Conservation (phyloP, 495 filamentous ascomycete species). For the Gamarada debralockiae region DNA sequence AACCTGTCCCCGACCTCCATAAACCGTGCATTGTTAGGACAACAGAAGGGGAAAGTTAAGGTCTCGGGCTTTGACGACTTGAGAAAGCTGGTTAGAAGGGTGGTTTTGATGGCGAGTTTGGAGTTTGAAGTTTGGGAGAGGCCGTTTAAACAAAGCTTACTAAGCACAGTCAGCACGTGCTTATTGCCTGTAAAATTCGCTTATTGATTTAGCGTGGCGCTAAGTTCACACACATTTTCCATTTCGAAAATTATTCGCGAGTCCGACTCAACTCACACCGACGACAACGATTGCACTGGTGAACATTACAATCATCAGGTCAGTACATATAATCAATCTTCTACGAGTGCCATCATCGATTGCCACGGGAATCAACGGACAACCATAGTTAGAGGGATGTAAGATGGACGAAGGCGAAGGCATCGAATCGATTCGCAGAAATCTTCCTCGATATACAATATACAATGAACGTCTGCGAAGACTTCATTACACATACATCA, state of each 20-base stretch:
- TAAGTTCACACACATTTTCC: too few species aligned
- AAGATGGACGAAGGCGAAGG: neutral
- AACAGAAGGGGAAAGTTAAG: too few species aligned
- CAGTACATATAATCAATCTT: slow-evolving; percentile 12
- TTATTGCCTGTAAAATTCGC: too few species aligned
- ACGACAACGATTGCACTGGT: slow-evolving; percentile 26
- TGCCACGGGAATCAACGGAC: slow-evolving; percentile 1
- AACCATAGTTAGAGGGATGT: slow-evolving; percentile 12
- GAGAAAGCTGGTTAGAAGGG: too few species aligned
- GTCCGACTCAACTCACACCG: slow-evolving; percentile 12
- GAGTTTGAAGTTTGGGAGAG: too few species aligned
- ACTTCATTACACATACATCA: neutral
- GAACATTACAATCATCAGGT: slow-evolving; percentile 24
- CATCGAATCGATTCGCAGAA: neutral
- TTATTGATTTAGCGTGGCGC: too few species aligned
- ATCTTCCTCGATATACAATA: neutral
- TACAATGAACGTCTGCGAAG: slow-evolving; percentile 4
- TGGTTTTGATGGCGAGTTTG: too few species aligned
- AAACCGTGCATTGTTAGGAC: too few species aligned
- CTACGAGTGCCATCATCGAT: neutral
- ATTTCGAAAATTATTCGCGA: neutral
- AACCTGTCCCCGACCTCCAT: too few species aligned
- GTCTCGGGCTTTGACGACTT: too few species aligned
- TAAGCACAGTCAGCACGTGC: too few species aligned
- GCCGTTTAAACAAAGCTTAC: too few species aligned